phyloP scores from a whole-genome alignment of 345 rosid genomes.

The Raphanus sativus region DNA sequence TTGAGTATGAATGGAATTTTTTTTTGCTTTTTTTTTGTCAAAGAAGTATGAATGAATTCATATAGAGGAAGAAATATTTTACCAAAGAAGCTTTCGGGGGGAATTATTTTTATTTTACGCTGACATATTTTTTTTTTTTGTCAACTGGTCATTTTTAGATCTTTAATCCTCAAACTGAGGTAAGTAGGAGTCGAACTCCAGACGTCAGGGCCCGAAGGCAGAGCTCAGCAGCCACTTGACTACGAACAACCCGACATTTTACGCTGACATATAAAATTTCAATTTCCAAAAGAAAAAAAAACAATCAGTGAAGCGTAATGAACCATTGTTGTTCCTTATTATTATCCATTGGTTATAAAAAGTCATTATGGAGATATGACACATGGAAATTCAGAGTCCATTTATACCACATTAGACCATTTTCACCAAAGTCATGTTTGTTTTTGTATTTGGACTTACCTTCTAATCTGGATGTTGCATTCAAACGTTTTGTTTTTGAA shows the following conservation, averaged over 20 bases:
- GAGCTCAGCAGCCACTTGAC: too few species aligned
- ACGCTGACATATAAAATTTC: neutral
- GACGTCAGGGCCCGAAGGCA: too few species aligned
- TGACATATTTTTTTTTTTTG: too few species aligned
- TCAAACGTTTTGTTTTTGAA: too few species aligned
- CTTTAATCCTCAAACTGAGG: too few species aligned
- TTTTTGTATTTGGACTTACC: too few species aligned
- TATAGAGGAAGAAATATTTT: neutral
- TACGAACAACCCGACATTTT: too few species aligned
- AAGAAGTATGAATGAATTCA: neutral
- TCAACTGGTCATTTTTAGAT: too few species aligned
- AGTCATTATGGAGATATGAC: constrained; percentile 6
- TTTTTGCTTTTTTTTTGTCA: too few species aligned
- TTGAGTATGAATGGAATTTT: neutral
- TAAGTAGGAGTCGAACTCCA: too few species aligned
- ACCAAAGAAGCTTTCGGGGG: neutral
- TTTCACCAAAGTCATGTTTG: neutral
- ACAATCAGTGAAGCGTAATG: neutral
- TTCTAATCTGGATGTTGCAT: too few species aligned
- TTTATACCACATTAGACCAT: neutral
- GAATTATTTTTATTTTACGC: neutral
- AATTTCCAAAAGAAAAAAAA: neutral
- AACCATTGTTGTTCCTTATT: neutral
- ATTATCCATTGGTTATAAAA: neutral
- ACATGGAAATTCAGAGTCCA: neutral